These are phyloP conservation scores for Lachancea quebecensis DNA, from an alignment of 805 yeast genomes.

Conservation along the genomic window DNA sequence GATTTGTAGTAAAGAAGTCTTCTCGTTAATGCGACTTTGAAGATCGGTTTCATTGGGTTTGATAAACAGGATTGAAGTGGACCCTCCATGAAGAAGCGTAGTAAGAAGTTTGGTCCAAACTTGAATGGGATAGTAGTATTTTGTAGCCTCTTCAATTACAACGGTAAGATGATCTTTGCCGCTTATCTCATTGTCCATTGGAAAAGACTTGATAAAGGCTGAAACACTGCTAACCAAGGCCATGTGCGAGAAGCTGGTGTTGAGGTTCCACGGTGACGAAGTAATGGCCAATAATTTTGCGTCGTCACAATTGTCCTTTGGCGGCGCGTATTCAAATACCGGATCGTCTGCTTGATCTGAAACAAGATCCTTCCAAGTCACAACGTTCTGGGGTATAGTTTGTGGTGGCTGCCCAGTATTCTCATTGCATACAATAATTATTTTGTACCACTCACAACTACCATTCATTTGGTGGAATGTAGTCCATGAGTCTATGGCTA, in stretches of 20 bases:
- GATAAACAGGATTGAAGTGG: constrained; percentile 16
- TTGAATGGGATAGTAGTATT: constrained; percentile 29
- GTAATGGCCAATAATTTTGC: constrained; percentile 30
- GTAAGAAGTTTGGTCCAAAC: constrained; percentile 38
- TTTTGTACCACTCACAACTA: constrained; percentile 27
- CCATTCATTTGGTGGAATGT: constrained; percentile 19
- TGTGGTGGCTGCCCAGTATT: constrained; percentile 5
- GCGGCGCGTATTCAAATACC: constrained; percentile 27
- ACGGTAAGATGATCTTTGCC: constrained; percentile 28
- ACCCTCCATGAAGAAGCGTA: constrained; percentile 31
- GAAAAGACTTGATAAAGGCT: constrained; percentile 36
- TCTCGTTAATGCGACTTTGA: constrained; percentile 9
- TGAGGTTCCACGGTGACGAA: constrained; percentile 17
- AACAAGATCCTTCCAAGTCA: constrained; percentile 23
- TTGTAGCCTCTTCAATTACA: constrained; percentile 15
- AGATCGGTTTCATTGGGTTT: constrained; percentile 14
- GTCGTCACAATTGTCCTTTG: constrained; percentile 31
- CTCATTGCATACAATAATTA: constrained; percentile 29
- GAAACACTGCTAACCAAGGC: constrained; percentile 49
- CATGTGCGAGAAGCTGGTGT: constrained; percentile 41
- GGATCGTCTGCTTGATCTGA: constrained; percentile 10
- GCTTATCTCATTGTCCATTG: constrained; percentile 34
- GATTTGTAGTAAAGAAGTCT: constrained; percentile 21
- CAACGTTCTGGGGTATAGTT: constrained; percentile 9
- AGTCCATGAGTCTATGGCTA: constrained; percentile 29